These are phyloP conservation scores for Lactarius sanguifluus DNA, from an alignment of 768 basidiomycete species.

Conservation along the genomic window DNA sequence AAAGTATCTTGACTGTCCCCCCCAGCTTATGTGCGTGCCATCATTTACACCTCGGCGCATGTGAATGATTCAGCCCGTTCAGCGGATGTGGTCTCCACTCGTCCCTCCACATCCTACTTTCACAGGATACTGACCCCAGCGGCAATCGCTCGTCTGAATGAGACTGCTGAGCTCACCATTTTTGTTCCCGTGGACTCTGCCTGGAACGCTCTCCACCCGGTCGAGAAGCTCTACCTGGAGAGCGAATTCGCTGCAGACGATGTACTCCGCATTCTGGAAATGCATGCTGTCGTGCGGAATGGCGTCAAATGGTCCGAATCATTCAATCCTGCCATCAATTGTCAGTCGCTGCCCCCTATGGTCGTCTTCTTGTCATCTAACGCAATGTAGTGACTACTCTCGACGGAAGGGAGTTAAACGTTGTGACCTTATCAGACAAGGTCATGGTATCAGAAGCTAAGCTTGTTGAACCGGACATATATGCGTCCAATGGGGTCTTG, in stretches of 20 bases:
- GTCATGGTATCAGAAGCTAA: slow-evolving; percentile 57
- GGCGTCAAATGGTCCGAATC: slow-evolving; percentile 67
- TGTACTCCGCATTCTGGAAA: slow-evolving; percentile 69
- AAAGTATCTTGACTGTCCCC: slow-evolving; percentile 72
- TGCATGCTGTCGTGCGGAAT: slow-evolving; percentile 65
- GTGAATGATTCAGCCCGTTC: slow-evolving; percentile 10
- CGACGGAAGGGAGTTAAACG: slow-evolving; percentile 63
- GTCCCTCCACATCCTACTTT: slow-evolving; percentile 70
- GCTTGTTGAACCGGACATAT: slow-evolving; percentile 77
- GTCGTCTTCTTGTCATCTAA: slow-evolving; percentile 18
- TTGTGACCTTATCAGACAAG: slow-evolving; percentile 54
- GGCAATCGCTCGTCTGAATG: slow-evolving; percentile 56
- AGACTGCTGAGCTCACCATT: slow-evolving; percentile 72
- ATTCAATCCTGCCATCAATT: slow-evolving; percentile 49
- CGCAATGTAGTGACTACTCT: slow-evolving; percentile 61
- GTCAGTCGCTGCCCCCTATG: slow-evolving; percentile 44
- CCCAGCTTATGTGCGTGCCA: slow-evolving; percentile 61
- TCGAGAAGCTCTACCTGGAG: slow-evolving; percentile 86
- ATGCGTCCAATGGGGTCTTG: slow-evolving; percentile 92
- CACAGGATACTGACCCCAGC: slow-evolving; percentile 65
- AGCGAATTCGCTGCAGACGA: slow-evolving; percentile 85
- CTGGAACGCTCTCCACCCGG: slow-evolving; percentile 71
- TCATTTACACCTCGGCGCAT: slow-evolving; percentile 11
- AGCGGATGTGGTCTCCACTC: slow-evolving; percentile 63
- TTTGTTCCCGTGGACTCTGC: slow-evolving; percentile 88